These are phyloP conservation scores for Colletotrichum limetticola DNA, from an alignment of 2,329 filamentous ascomycete genomes.

Conservation along the genomic window DNA sequence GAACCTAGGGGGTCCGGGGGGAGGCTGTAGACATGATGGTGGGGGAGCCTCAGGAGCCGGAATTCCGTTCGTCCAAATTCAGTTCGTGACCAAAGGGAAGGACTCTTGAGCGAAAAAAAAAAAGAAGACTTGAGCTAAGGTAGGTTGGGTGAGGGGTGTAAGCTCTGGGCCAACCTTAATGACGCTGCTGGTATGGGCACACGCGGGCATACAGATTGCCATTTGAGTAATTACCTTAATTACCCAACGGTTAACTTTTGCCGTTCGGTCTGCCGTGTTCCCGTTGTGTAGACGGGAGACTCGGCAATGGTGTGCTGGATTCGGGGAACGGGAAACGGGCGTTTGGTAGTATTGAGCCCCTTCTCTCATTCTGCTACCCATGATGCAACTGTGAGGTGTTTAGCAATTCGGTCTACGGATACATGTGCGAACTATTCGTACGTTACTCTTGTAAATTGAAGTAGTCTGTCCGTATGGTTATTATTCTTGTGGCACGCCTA, in stretches of 20 bases:
- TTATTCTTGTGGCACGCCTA: neutral
- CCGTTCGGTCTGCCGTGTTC: neutral
- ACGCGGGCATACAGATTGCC: neutral
- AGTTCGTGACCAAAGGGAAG: neutral
- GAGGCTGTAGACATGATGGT: neutral
- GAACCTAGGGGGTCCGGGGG: neutral
- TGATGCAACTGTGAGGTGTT: too few relatives aligned
- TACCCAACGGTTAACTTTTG: neutral
- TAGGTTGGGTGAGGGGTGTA: neutral
- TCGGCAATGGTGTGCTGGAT: neutral
- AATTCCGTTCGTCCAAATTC: conserved; percentile 21
- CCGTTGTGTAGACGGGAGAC: neutral
- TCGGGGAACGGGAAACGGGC: neutral
- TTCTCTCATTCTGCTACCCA: neutral
- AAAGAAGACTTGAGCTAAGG: neutral
- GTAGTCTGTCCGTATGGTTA: neutral
- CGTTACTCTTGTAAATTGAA: neutral
- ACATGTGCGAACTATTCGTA: neutral
- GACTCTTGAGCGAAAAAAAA: neutral
- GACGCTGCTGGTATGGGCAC: neutral
- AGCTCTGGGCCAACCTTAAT: conserved; percentile 19
- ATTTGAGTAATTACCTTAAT: neutral
- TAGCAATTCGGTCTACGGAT: too few relatives aligned
- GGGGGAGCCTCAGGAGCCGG: neutral
- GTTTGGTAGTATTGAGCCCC: neutral